Percentiles rank a stretch among this genome's conserved stretches.
These are phyloP conservation scores for Fragilaria crotonensis DNA, from an alignment of 108 stramenopile species.

Conservation along the genomic window DNA sequence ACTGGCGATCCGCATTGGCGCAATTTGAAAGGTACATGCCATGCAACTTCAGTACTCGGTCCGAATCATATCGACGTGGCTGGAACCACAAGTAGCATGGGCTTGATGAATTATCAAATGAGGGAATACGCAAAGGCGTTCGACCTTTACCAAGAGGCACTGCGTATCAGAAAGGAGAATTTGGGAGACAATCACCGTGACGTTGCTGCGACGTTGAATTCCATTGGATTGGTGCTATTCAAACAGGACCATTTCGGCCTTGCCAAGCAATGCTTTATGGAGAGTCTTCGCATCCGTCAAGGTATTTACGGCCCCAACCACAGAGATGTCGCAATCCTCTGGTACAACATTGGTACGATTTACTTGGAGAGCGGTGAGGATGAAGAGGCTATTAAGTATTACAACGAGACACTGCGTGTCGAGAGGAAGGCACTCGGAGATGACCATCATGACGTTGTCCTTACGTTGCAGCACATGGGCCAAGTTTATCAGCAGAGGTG, in stretches of 20 bases:
- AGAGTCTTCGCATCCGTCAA: constrained; percentile 41
- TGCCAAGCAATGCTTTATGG: constrained; percentile 42
- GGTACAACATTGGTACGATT: constrained; percentile 63
- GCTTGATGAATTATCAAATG: constrained; percentile 41
- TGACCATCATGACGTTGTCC: constrained; percentile 36
- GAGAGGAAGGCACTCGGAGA: constrained; percentile 36
- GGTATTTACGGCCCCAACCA: constrained; percentile 36
- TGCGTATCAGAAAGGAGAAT: constrained; percentile 31
- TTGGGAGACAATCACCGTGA: constrained; percentile 46
- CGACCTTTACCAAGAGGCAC: constrained; percentile 53
- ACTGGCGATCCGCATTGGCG: constrained; percentile 24
- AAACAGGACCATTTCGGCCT: constrained; percentile 26
- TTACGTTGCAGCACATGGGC: constrained; percentile 49
- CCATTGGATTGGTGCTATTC: constrained; percentile 60
- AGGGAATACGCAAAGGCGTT: constrained; percentile 29
- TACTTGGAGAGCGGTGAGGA: constrained; percentile 50
- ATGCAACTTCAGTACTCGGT: constrained; percentile 29
- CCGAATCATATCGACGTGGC: constrained; percentile 29
- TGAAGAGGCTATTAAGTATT: constrained; percentile 35
- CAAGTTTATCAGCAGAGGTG: constrained; percentile 47
- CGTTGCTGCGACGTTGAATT: constrained; percentile 49
- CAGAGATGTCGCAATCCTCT: constrained; percentile 39
- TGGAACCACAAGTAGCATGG: constrained; percentile 44
- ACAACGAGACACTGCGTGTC: constrained; percentile 45
- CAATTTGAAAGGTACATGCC: constrained; percentile 27